Evolutionary conservation across 805 yeast genomes (phyloP).

Genomic region (Candida piceae): DNA sequence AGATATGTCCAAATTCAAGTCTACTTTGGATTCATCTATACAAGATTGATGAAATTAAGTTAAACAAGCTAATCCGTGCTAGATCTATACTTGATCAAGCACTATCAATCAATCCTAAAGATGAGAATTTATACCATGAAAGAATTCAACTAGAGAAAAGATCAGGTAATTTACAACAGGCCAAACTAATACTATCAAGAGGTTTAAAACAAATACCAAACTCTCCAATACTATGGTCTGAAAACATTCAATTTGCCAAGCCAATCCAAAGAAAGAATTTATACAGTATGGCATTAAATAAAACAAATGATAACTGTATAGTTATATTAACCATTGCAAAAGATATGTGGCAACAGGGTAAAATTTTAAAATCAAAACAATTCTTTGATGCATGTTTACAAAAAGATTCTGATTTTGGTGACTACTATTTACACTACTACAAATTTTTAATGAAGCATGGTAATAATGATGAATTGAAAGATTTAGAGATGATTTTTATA

Average conservation of each 20-base stretch:
- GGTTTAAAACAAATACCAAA: constrained; percentile 56
- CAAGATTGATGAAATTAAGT: constrained; percentile 36
- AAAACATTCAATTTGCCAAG: constrained; percentile 46
- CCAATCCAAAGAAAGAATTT: constrained; percentile 40
- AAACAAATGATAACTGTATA: constrained; percentile 53
- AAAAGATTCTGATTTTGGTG: constrained; percentile 61
- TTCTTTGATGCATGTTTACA: constrained; percentile 67
- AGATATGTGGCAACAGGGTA: constrained; percentile 62
- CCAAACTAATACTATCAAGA: constrained; percentile 47
- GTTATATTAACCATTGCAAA: constrained; percentile 63
- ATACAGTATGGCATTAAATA: constrained; percentile 65
- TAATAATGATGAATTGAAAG: constrained; percentile 30
- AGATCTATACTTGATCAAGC: constrained; percentile 72
- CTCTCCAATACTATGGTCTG: constrained; percentile 63
- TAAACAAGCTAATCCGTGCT: constrained; percentile 48
- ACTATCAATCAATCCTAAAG: constrained; percentile 42
- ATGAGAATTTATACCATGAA: constrained; percentile 53
- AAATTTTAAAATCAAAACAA: constrained; percentile 53
- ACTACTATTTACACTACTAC: constrained; percentile 67
- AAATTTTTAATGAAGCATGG: constrained; percentile 39
- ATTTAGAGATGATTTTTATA: constrained; percentile 32
- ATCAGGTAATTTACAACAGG: constrained; percentile 45
- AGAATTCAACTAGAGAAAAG: constrained; percentile 54
- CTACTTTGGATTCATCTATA: constrained; percentile 55
- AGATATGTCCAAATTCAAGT: constrained; percentile 37